Conservation (phyloP, 2,329 filamentous ascomycete genomes). For the Claviceps fusiformis region DNA sequence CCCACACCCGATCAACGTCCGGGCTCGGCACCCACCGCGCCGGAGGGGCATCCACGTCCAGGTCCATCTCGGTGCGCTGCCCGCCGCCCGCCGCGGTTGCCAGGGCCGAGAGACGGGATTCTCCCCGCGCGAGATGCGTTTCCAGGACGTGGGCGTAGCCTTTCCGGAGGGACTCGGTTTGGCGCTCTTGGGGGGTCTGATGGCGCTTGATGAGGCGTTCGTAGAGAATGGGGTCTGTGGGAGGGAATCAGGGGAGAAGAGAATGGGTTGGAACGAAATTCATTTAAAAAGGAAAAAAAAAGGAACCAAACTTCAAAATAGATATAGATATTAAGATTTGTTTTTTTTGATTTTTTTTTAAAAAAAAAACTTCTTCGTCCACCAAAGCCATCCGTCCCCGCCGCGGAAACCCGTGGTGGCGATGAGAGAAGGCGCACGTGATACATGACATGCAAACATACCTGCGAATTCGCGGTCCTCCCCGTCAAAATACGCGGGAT, state of each 20-base stretch:
- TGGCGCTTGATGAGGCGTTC: slow-evolving; percentile 67
- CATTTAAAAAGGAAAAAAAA: not conserved
- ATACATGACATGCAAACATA: slow-evolving; percentile 19
- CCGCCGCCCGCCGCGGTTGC: slow-evolving; percentile 7
- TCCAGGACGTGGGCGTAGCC: slow-evolving; percentile 71
- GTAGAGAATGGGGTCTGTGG: slow-evolving; percentile 63
- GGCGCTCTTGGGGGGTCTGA: slow-evolving; percentile 58
- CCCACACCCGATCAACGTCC: slow-evolving; percentile 13
- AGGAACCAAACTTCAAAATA: no score
- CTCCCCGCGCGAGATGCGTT: slow-evolving; percentile 61
- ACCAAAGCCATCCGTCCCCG: no score
- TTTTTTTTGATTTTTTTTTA: no score
- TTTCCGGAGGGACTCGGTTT: slow-evolving; percentile 57
- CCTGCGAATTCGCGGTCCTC: slow-evolving; percentile 42
- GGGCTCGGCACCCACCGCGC: not conserved
- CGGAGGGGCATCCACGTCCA: not conserved
- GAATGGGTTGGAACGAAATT: not conserved
- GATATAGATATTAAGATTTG: no score
- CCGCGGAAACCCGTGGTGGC: no score
- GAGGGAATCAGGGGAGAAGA: no score
- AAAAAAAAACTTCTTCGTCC: no score
- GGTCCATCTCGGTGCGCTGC: not conserved
- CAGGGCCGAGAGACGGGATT: slow-evolving; percentile 56
- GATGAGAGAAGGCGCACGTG: no score
- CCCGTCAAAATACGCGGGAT: slow-evolving; percentile 56